A percentile compares a stretch with the other conserved stretches of the same genome.
Evolutionary conservation across 306 rosid genomes (phyloP).

Genomic region (Alnus rubra): DNA sequence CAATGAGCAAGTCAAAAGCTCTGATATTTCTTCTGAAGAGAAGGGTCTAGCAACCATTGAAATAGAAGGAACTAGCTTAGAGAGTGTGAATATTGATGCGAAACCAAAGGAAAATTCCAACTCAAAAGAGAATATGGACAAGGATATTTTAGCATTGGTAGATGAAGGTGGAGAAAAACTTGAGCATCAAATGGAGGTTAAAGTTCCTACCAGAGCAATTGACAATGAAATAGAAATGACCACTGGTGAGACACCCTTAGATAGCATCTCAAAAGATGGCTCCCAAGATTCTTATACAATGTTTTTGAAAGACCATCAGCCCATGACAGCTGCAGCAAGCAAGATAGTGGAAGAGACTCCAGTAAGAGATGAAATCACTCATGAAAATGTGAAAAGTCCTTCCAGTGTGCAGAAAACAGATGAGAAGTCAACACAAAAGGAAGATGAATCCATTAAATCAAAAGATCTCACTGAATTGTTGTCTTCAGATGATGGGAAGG

Average conservation of each 20-base stretch:
- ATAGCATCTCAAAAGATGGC: constrained; percentile 3
- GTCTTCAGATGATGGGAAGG: constrained; percentile 19
- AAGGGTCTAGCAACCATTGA: constrained; percentile 11
- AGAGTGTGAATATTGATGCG: constrained; percentile 5
- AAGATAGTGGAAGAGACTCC: constrained; percentile 13
- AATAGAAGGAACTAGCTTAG: neutral
- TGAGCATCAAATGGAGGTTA: neutral
- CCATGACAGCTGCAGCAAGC: neutral
- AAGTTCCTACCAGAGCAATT: neutral
- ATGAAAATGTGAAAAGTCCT: constrained; percentile 9
- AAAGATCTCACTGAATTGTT: neutral
- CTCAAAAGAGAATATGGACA: constrained; percentile 11
- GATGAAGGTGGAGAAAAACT: constrained; percentile 4
- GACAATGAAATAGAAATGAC: constrained; percentile 2
- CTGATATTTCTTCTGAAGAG: constrained; percentile 10
- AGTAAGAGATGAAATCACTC: neutral
- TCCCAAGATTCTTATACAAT: constrained; percentile 10
- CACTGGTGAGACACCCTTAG: constrained; percentile 1
- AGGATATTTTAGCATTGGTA: neutral
- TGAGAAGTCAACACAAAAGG: constrained; percentile 4
- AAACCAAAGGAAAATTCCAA: constrained; percentile 4
- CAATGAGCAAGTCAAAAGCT: constrained; percentile 8
- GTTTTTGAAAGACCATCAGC: constrained; percentile 15
- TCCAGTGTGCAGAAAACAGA: neutral
- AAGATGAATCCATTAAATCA: neutral